phyloP scores from a whole-genome alignment of 2,329 filamentous ascomycete genomes.

The Aspergillus fructus region DNA sequence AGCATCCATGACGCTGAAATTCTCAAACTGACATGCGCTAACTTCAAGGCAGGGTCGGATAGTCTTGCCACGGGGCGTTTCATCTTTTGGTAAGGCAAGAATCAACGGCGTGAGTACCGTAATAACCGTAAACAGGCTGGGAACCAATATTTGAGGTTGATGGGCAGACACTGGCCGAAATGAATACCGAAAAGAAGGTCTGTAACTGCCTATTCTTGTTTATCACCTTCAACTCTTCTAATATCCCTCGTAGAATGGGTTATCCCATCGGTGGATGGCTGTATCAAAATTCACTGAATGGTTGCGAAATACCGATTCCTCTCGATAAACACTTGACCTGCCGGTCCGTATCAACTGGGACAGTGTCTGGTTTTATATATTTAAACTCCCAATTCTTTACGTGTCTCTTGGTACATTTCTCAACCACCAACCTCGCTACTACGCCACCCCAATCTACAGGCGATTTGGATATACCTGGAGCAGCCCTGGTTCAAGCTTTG shows the following conservation, averaged over 20 bases:
- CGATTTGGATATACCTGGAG: too few relatives aligned
- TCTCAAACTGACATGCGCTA: not conserved
- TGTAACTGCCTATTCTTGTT: not conserved
- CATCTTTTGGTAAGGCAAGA: constrained; percentile 67
- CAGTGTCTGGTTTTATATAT: too few relatives aligned
- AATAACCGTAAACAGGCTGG: constrained; percentile 63
- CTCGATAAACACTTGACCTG: too few relatives aligned
- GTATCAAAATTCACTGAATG: not conserved
- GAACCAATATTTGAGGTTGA: constrained; percentile 87
- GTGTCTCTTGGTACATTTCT: too few relatives aligned
- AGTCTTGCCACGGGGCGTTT: constrained; percentile 71
- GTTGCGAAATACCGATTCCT: not conserved
- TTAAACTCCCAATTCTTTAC: too few relatives aligned
- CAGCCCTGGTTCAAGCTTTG: too few relatives aligned
- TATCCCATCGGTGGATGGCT: not conserved
- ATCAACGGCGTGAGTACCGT: not conserved
- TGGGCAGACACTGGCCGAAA: constrained; percentile 83
- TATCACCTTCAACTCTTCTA: not conserved
- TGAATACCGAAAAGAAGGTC: constrained; percentile 64
- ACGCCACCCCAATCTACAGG: too few relatives aligned
- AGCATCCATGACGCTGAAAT: not conserved
- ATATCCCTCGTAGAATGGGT: not conserved
- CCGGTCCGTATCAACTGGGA: too few relatives aligned
- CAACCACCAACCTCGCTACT: too few relatives aligned
- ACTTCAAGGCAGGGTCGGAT: constrained; percentile 59